These are phyloP conservation scores for Eucalyptus sideroxylon DNA, from an alignment of 345 rosid genomes.

Conservation along the genomic window DNA sequence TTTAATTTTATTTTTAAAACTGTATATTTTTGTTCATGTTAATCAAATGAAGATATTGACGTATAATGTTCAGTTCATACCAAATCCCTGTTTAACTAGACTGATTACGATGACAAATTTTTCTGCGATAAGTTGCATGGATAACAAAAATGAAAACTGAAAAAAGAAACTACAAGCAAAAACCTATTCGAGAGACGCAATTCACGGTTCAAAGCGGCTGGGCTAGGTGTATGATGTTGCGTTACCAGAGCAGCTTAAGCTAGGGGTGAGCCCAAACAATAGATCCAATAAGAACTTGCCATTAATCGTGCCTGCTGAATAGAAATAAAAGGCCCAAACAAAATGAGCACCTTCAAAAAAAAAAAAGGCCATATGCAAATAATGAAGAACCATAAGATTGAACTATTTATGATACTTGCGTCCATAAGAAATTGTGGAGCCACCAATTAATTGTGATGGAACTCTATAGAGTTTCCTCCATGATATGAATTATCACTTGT, in stretches of 20 bases:
- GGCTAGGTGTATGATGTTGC: neutral
- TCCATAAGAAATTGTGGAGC: no score
- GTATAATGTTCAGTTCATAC: rapidly evolving
- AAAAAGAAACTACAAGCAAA: no score
- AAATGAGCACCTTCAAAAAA: no score
- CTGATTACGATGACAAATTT: rapidly evolving
- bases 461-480: neutral
- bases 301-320: no score
- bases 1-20: neutral
- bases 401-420: no score
- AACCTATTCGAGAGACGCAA: neutral
- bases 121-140: neutral
- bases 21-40: neutral
- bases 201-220: neutral
- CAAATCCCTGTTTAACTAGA: rapidly evolving
- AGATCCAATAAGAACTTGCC: no score
- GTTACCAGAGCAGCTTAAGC: no score
- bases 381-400: no score
- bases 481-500: neutral
- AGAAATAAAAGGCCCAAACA: no score
- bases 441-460: no score
- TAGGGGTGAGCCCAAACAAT: no score
- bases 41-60: neutral
- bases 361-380: no score
- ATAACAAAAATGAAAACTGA: neutral